phyloP scores from a whole-genome alignment of 164 flowering plant species.

The Liquidambar formosana region DNA sequence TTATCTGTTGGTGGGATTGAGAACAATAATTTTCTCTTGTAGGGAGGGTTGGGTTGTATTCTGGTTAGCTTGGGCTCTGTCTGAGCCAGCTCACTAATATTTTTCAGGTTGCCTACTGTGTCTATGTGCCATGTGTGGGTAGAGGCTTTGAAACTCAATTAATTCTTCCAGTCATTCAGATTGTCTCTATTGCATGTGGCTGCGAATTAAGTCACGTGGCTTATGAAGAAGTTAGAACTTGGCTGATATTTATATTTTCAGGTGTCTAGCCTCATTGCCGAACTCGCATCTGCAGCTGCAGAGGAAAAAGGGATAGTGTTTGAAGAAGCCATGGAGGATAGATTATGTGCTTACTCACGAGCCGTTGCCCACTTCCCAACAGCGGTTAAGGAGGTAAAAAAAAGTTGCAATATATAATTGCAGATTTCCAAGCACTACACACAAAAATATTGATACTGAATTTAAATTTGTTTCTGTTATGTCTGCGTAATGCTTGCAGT shows the following conservation, averaged over 20 bases:
- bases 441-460: background rate
- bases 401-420: no score
- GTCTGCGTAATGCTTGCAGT: constrained; percentile 42
- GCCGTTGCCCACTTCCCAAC: constrained; percentile 96
- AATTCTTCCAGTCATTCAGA: no score
- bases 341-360: constrained; percentile 91
- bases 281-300: constrained; percentile 85
- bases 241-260: constrained; percentile 27
- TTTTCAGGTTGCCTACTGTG: no score
- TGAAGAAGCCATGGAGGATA: constrained; percentile 62
- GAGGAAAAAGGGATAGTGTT: constrained; percentile 63
- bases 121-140: no score
- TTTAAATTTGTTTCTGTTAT: background rate
- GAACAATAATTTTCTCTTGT: no score
- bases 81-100: no score
- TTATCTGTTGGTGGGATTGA: no score
- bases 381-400: constrained; percentile 88
- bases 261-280: constrained; percentile 80
- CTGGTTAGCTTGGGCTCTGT: no score
- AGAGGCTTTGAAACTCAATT: no score
- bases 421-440: no score
- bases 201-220: no score
- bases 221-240: background rate
- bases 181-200: background rate
- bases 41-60: no score